A percentile compares a stretch with the other conserved stretches of the same genome.
Evolutionary conservation across 2,329 filamentous ascomycete genomes (phyloP).

Genomic region (Byssochlamys sp.): DNA sequence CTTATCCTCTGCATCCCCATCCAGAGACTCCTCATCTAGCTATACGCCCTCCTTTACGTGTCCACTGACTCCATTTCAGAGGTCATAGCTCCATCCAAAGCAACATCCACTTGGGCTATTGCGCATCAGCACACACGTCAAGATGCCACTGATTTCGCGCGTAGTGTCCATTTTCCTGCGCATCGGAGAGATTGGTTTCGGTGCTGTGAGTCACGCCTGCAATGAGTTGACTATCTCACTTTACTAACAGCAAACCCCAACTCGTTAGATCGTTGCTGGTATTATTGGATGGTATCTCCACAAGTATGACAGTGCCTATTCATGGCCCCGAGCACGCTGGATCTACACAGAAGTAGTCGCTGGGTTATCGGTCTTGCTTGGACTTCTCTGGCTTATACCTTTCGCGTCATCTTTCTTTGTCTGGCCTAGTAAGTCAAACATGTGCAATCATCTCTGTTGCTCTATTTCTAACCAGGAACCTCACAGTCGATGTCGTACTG

Average conservation of each 20-base stretch:
- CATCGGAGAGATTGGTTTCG: slow-evolving; percentile 57
- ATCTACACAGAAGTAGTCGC: slow-evolving; percentile 69
- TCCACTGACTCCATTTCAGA: neutral
- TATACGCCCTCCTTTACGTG: neutral
- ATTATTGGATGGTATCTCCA: slow-evolving; percentile 59
- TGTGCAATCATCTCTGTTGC: neutral
- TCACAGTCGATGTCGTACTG: slow-evolving; percentile 54
- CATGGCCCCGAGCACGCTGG: slow-evolving; percentile 53
- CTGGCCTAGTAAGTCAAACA: slow-evolving; percentile 45
- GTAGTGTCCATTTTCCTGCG: slow-evolving; percentile 50
- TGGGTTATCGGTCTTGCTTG: slow-evolving; percentile 57
- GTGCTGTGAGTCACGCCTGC: slow-evolving; percentile 43
- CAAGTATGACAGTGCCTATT: slow-evolving; percentile 34
- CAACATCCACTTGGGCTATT: neutral
- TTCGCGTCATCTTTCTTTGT: slow-evolving; percentile 58
- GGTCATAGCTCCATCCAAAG: neutral
- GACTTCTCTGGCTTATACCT: slow-evolving; percentile 63
- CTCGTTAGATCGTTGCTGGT: slow-evolving; percentile 50
- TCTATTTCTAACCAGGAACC: slow-evolving; percentile 3
- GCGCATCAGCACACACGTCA: slow-evolving; percentile 2
- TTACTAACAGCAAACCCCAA: slow-evolving; percentile 4
- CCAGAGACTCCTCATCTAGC: neutral
- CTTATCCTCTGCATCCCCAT: neutral
- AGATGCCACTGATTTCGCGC: slow-evolving; percentile 45
- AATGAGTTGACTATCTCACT: slow-evolving; percentile 14